Conservation (phyloP, 441 rosid species). For the Cnidoscolus chayamansa region DNA sequence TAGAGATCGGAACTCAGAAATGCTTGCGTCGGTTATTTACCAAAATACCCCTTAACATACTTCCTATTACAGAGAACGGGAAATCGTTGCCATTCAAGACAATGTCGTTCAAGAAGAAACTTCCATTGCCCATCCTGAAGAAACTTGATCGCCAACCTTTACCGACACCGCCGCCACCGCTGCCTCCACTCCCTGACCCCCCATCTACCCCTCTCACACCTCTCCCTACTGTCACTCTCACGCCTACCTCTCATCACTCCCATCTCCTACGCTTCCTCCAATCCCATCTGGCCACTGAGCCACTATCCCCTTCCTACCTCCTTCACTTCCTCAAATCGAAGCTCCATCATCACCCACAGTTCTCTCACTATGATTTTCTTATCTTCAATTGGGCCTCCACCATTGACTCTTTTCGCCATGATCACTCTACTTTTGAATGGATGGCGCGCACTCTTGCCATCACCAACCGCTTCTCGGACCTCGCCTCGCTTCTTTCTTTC, state of each 20-base stretch:
- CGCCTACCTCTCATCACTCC: slow-evolving; percentile 47
- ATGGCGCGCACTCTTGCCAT: slow-evolving; percentile 67
- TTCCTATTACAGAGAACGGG: too few relatives aligned
- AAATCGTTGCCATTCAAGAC: not conserved
- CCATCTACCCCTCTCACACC: slow-evolving; percentile 34
- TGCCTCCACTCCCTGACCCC: slow-evolving; percentile 45
- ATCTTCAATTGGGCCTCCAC: slow-evolving; percentile 76
- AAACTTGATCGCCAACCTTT: slow-evolving; percentile 28
- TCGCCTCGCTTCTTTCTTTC: slow-evolving; percentile 51
- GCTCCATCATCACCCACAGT: slow-evolving; percentile 69
- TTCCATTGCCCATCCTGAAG: slow-evolving; percentile 25
- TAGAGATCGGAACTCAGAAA: not conserved
- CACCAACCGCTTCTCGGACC: slow-evolving; percentile 55
- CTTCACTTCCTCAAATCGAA: slow-evolving; percentile 63
- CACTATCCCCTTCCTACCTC: slow-evolving; percentile 48
- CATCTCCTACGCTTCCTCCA: slow-evolving; percentile 53
- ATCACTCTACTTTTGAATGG: slow-evolving; percentile 76
- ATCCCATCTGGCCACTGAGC: slow-evolving; percentile 47
- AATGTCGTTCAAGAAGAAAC: slow-evolving; percentile 27
- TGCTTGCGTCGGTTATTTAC: not conserved
- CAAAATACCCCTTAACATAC: not conserved
- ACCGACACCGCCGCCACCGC: slow-evolving; percentile 31
- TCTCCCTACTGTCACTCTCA: slow-evolving; percentile 58
- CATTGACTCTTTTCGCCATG: slow-evolving; percentile 70
- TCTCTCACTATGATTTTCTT: slow-evolving; percentile 67